Percentiles rank a stretch among this genome's conserved stretches.
Evolutionary conservation across 768 basidiomycete genomes (phyloP).

Genomic region (Cystofilobasidium macerans): DNA sequence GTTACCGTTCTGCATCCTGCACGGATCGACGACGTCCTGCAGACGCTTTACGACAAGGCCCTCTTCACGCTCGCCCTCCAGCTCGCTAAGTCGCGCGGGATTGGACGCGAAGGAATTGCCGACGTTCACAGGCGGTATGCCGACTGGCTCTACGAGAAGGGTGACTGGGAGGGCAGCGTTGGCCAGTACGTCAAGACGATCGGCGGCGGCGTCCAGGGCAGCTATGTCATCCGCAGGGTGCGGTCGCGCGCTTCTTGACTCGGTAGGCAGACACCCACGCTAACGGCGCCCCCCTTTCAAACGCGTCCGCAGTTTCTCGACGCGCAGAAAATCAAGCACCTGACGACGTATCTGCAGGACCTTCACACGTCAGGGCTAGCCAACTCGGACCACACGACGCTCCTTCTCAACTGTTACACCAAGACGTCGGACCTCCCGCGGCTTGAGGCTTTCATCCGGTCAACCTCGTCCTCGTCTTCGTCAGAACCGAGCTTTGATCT

Average conservation of each 20-base stretch:
- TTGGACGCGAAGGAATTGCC: conserved; percentile 63
- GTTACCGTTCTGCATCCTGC: neutral
- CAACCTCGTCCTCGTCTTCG: conserved; percentile 48
- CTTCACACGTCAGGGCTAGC: conserved; percentile 79
- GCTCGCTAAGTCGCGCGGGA: conserved; percentile 64
- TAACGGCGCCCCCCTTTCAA: neutral
- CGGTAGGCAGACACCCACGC: neutral
- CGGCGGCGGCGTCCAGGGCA: conserved; percentile 66
- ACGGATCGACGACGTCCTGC: neutral
- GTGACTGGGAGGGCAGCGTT: conserved; percentile 89
- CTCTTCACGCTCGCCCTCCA: conserved; percentile 66
- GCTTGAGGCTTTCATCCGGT: conserved; percentile 83
- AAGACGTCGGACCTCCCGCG: conserved; percentile 84
- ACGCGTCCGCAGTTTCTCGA: conserved; percentile 66
- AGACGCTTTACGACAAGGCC: conserved; percentile 20
- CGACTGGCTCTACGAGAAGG: conserved; percentile 79
- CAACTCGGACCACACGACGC: conserved; percentile 91
- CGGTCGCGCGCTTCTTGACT: neutral
- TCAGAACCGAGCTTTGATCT: conserved; percentile 66
- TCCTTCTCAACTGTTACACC: conserved; percentile 92
- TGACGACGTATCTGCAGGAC: conserved; percentile 92
- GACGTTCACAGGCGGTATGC: conserved; percentile 86
- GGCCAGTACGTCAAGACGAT: conserved; percentile 83
- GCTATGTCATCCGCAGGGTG: conserved; percentile 95
- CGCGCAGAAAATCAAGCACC: conserved; percentile 87